phyloP scores from a whole-genome alignment of 2,329 filamentous ascomycete species.

The Cryphonectria japonica region DNA sequence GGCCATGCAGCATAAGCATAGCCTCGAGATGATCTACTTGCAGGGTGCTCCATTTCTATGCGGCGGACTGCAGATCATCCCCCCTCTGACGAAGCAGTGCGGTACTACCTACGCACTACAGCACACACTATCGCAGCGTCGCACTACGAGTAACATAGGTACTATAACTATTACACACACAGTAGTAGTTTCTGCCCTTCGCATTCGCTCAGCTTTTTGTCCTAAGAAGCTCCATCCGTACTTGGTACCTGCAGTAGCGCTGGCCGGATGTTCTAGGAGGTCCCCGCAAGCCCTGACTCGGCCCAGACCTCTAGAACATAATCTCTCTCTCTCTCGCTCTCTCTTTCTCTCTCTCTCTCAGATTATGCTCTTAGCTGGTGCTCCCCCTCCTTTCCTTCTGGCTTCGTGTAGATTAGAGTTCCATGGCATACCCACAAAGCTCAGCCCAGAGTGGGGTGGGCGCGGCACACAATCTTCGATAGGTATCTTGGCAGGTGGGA shows the following conservation, averaged over 20 bases:
- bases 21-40: neutral
- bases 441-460: no score
- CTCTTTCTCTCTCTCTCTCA: no score
- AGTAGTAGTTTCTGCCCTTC: neutral
- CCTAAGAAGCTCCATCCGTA: slow-evolving; percentile 15
- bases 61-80: slow-evolving; percentile 19
- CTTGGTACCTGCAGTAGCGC: slow-evolving; percentile 31
- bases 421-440: neutral
- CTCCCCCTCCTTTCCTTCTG: neutral
- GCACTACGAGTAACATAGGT: neutral
- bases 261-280: neutral
- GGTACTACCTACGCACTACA: neutral
- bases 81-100: neutral
- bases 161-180: neutral
- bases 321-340: neutral
- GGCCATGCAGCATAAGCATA: neutral
- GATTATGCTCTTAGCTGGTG: neutral
- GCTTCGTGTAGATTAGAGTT: neutral
- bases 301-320: neutral
- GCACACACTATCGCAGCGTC: neutral
- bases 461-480: neutral
- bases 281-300: slow-evolving; percentile 5
- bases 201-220: neutral
- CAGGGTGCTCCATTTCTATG: slow-evolving; percentile 2
- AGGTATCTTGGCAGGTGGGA: neutral